These are phyloP conservation scores for Podaxis mareebaensis DNA, from an alignment of 768 basidiomycete species.

Conservation along the genomic window DNA sequence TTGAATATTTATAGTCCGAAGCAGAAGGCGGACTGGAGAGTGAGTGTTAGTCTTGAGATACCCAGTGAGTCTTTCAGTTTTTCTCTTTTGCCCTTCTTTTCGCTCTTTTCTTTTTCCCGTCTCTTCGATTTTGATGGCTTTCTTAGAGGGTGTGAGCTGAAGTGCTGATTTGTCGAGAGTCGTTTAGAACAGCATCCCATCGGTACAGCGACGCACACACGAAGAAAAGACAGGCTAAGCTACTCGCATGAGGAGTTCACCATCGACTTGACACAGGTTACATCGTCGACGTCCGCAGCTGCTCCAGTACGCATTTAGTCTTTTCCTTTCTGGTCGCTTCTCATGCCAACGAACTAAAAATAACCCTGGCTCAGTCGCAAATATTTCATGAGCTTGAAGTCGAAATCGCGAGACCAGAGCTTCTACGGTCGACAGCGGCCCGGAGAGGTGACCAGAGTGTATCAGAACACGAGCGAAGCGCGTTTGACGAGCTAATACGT, in stretches of 20 bases:
- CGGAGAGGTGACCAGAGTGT: conserved; percentile 63
- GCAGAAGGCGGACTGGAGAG: conserved; percentile 83
- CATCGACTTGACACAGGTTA: conserved; percentile 94
- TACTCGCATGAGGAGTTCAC: conserved; percentile 93
- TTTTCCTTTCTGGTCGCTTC: not conserved
- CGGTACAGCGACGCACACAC: conserved; percentile 58
- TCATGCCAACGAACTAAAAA: not conserved
- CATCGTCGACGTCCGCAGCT: conserved; percentile 47
- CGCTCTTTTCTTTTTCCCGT: not conserved
- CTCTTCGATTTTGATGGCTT: not conserved
- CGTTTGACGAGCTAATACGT: conserved; percentile 90
- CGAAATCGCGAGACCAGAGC: conserved; percentile 73
- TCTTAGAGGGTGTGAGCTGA: not conserved
- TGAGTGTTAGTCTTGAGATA: conserved; percentile 91
- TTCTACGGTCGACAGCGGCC: conserved; percentile 70
- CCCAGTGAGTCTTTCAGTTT: conserved; percentile 56
- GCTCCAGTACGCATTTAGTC: conserved; percentile 44
- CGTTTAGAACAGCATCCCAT: conserved; percentile 65
- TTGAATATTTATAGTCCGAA: conserved; percentile 88
- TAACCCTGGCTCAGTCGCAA: conserved; percentile 43
- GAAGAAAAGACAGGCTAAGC: conserved; percentile 88
- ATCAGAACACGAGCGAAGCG: conserved; percentile 63
- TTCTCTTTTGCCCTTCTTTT: not conserved
- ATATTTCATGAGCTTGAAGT: conserved; percentile 86
- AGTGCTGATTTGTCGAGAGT: not conserved